These are phyloP conservation scores for Daldinia caldariorum DNA, from an alignment of 495 filamentous ascomycete species.

Conservation along the genomic window DNA sequence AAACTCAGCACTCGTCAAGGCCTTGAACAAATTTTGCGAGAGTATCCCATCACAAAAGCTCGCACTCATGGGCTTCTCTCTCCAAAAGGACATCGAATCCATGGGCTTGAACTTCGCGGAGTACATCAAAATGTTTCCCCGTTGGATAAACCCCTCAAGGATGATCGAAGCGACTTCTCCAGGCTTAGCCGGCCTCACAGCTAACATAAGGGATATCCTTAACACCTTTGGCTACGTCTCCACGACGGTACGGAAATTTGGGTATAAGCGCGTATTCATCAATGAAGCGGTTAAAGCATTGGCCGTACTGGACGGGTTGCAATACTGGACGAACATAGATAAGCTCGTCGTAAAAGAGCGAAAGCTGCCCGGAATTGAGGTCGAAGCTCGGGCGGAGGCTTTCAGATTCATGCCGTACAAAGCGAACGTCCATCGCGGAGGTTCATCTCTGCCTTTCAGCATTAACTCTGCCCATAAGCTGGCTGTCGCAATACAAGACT, in stretches of 20 bases:
- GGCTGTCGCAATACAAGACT: neutral
- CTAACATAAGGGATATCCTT: neutral
- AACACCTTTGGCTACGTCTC: neutral
- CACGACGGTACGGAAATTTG: neutral
- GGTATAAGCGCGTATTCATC: neutral
- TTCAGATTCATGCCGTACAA: conserved; percentile 3
- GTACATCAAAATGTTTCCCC: conserved; percentile 6
- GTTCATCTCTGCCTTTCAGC: neutral
- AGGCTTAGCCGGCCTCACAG: neutral
- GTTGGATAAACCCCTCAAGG: conserved; percentile 17
- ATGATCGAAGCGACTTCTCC: neutral
- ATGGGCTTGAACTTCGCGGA: conserved; percentile 5
- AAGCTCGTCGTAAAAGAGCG: neutral
- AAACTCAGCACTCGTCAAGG: neutral
- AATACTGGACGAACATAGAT: neutral
- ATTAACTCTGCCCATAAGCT: neutral
- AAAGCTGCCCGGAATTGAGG: neutral
- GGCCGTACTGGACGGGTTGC: conserved; percentile 3
- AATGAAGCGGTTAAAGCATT: conserved; percentile 15
- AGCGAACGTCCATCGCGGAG: neutral
- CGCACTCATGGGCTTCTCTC: conserved; percentile 5
- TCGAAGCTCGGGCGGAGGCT: neutral
- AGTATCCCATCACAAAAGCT: neutral
- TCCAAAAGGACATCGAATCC: conserved; percentile 6
- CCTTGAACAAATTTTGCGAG: neutral